Base-by-base conservation (phyloP, 2,329 filamentous ascomycete species). In the Allantophomopsis cytisporea region DNA sequence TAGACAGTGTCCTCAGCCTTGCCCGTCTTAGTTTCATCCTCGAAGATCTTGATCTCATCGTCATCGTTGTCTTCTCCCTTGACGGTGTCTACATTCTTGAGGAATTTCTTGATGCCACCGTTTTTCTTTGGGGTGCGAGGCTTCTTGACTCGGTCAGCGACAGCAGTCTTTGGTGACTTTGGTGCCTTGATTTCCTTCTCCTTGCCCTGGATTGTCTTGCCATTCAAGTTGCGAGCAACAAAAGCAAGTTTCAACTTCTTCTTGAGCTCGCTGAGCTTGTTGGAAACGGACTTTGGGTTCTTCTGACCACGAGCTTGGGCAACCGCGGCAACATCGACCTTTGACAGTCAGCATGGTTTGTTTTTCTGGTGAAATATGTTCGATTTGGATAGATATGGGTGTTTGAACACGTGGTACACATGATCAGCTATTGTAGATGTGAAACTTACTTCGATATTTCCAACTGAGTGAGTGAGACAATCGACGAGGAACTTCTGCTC, bases 241-340 rank as follows among this genome's bases (percentile, higher is more conserved):
- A 53, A 42, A 6, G 43, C 39, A 28, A 52, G 21, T 18, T 44
- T 38, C 11, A 48, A 54, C 33, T 54, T 50, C 42, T 53, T 54
- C 46, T 50, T 53, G 21, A 55, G 34, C 1, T 4, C 11, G 5
- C 35, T 20, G 14, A 55, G 40, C 8, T 42, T 41, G 41, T 55
- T 55, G 16, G 23, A 21, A 13, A 49, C 48, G 1, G 53, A 54
- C 5, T 43, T 41, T 8, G 17, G 34, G 37, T 52, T 54, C 7
- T 31, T 41, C 32, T 47, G 48, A 4, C 39, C 41, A 3, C 50
- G 37, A 3, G 35, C 38, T 1, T 38, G 31, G 4, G 51, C 53
- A 31, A 54, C 46, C 7, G 39, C 45, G 4, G 18, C 17, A 5
- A 36, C 40, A 28, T 54, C 46, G 16, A 54, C 39, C 50, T 55